Conservation (phyloP, 164 flowering plant genomes). For the Paratinospora sagittata region DNA sequence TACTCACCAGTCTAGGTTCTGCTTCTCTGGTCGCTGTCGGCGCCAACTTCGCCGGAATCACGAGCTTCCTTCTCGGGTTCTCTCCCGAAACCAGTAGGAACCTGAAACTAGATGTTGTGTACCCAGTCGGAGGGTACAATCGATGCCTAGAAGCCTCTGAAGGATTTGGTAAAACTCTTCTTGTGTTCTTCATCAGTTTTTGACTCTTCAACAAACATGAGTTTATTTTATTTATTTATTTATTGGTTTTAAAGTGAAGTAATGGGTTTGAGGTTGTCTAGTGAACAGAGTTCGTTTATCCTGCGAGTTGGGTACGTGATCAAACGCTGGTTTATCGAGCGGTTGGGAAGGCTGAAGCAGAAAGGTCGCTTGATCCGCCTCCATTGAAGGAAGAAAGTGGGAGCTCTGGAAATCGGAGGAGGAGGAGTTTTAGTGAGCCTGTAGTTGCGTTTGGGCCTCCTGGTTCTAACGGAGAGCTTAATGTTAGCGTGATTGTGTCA, state of each 20-base stretch:
- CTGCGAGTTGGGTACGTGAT: slow-evolving; percentile 86
- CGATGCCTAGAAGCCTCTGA: slow-evolving; percentile 60
- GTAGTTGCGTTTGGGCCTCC: slow-evolving; percentile 89
- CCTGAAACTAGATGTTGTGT: slow-evolving; percentile 73
- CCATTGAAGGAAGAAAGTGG: slow-evolving; percentile 26
- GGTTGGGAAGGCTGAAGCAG: slow-evolving; percentile 47
- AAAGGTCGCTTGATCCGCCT: slow-evolving; percentile 78
- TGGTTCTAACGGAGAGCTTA: slow-evolving; percentile 86
- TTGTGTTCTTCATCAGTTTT: too few species aligned
- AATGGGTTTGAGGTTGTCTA: background rate
- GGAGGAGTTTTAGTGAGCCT: slow-evolving; percentile 53
- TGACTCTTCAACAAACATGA: too few species aligned
- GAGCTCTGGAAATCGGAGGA: slow-evolving; percentile 24
- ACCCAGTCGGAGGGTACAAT: slow-evolving; percentile 69
- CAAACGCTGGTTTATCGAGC: slow-evolving; percentile 74
- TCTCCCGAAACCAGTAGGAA: slow-evolving; percentile 64
- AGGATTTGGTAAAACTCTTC: slow-evolving; percentile 67
- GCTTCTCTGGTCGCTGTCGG: slow-evolving; percentile 80
- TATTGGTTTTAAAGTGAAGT: background rate
- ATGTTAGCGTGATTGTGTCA: slow-evolving; percentile 88
- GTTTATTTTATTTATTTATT: too few species aligned
- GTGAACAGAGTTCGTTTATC: slow-evolving; percentile 77
- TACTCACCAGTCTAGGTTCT: slow-evolving; percentile 68
- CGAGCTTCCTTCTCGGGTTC: slow-evolving; percentile 71
- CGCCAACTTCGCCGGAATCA: slow-evolving; percentile 71